phyloP scores from a whole-genome alignment of 2,329 filamentous ascomycete species.

The Apiospora kogelbergensis region DNA sequence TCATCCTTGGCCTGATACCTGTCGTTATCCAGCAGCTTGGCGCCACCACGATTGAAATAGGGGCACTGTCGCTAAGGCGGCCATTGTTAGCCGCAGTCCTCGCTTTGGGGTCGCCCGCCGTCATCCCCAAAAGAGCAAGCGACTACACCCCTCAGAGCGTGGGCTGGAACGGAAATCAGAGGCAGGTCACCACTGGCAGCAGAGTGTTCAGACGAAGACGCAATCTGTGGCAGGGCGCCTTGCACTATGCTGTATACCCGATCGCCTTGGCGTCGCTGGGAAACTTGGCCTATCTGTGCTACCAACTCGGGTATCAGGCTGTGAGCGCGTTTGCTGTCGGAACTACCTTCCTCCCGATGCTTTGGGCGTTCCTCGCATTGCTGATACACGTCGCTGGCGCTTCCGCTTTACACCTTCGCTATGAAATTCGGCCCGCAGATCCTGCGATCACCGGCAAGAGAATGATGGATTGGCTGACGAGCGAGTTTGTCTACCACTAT shows the following conservation, averaged over 20 bases:
- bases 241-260: conserved; percentile 20
- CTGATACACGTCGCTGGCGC: not conserved
- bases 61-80: conserved; percentile 17
- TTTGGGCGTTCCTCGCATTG: not conserved
- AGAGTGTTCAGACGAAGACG: conserved; percentile 5
- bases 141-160: not conserved
- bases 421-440: not conserved
- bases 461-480: not conserved
- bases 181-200: conserved; percentile 17
- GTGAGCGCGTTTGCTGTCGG: conserved; percentile 22
- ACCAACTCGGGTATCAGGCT: conserved; percentile 25
- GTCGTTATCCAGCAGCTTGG: conserved; percentile 21
- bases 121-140: not conserved
- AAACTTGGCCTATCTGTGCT: conserved; percentile 26
- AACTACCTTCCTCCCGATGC: not conserved
- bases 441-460: not conserved
- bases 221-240: not conserved
- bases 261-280: conserved; percentile 22
- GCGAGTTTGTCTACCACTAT: not conserved
- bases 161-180: not conserved
- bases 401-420: not conserved
- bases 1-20: conserved; percentile 22
- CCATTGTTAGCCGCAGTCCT: conserved; percentile 20
- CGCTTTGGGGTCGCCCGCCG: conserved; percentile 20
- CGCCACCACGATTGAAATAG: conserved; percentile 20